phyloP scores from a whole-genome alignment of 441 rosid genomes.

The Biscutella auriculata region DNA sequence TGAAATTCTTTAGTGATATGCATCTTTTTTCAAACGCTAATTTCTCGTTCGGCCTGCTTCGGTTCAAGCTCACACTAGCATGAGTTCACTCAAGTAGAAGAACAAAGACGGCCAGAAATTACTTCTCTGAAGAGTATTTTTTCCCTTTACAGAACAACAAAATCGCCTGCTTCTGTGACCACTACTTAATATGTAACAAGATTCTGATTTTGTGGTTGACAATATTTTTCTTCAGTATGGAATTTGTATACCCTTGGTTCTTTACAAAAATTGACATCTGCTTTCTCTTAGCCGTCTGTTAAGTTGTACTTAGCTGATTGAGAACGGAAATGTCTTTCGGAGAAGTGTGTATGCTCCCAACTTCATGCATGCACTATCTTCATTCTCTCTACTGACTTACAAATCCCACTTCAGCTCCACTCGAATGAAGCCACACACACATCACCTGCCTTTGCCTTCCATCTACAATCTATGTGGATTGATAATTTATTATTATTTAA shows the following conservation, averaged over 20 bases:
- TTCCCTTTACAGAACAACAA: no score
- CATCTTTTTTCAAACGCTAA: not conserved
- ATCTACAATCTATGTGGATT: conserved; percentile 66
- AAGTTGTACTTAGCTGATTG: not conserved
- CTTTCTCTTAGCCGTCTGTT: not conserved
- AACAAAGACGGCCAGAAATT: no score
- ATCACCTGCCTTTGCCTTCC: conserved; percentile 93
- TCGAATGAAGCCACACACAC: conserved; percentile 86
- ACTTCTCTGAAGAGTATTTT: no score
- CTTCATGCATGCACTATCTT: conserved; percentile 72
- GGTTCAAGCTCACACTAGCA: not conserved
- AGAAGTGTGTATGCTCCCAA: no score
- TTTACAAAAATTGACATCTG: conserved; percentile 11
- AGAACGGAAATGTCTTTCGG: not conserved
- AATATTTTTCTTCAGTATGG: not conserved
- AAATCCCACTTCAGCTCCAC: conserved; percentile 96
- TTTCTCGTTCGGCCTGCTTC: not conserved
- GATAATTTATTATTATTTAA: no score
- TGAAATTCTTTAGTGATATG: not conserved
- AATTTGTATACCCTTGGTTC: conserved; percentile 11
- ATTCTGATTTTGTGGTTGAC: not conserved
- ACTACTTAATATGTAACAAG: no score
- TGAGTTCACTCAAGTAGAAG: not conserved
- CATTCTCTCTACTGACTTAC: conserved; percentile 85
- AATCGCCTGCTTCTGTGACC: no score